Conservation (phyloP, 495 filamentous ascomycete genomes). For the Penicillium roqueforti region DNA sequence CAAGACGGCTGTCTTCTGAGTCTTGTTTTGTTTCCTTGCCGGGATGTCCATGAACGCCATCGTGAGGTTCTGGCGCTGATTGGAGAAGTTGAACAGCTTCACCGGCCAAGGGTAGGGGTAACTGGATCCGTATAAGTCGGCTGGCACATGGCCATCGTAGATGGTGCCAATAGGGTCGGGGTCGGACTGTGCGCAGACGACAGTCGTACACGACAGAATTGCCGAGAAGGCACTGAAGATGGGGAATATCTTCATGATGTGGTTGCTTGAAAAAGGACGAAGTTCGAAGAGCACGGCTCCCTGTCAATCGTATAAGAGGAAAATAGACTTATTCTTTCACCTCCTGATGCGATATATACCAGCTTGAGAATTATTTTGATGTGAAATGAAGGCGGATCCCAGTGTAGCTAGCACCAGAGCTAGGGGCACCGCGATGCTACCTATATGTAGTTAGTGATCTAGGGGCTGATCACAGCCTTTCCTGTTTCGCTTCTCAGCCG, state of each 20-base stretch:
- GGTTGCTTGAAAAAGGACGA: not conserved
- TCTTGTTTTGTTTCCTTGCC: not conserved
- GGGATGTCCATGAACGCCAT: constrained; percentile 17
- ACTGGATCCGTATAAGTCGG: constrained; percentile 9
- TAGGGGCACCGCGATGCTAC: not conserved
- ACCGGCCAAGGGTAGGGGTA: constrained; percentile 17
- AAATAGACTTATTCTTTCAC: not conserved
- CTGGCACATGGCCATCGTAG: constrained; percentile 10
- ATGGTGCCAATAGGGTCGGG: constrained; percentile 16
- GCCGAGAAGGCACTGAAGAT: constrained; percentile 1
- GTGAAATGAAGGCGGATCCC: not conserved
- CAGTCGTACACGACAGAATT: constrained; percentile 2
- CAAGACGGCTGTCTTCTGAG: constrained; percentile 4
- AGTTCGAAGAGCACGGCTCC: not conserved
- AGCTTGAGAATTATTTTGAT: not conserved
- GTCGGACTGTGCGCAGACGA: constrained; percentile 8
- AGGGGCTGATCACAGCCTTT: not conserved
- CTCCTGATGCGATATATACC: not conserved
- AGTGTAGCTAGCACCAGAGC: not conserved
- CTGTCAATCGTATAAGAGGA: not conserved
- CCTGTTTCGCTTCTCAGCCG: not conserved
- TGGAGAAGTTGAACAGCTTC: constrained; percentile 17
- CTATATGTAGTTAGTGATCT: not conserved
- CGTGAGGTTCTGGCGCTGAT: constrained; percentile 13
- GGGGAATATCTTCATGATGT: constrained; percentile 6